Base-by-base conservation (phyloP, 768 basidiomycete species). In the Favolaschia claudopus region DNA sequence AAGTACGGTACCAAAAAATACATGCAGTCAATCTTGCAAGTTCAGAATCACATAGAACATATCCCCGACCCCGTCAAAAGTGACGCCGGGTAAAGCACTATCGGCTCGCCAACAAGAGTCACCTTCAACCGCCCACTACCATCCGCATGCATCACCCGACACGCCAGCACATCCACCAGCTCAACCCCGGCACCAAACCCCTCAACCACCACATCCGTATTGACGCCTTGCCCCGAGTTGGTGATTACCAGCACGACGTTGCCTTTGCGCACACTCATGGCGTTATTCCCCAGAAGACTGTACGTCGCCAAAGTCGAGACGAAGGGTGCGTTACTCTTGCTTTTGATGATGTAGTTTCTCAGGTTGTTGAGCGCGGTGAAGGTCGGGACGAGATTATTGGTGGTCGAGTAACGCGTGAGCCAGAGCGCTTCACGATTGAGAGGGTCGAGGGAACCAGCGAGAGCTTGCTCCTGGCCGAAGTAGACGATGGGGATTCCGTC, bases 401-500 rank as follows among this genome's bases (percentile, higher is more conserved):
- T 72, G 19, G 73, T 70, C 2, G 28, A 1, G 66, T 84, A 86
- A 31, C 76, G 74, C 1, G 82, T 77, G 8, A 78, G 74, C 85
- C 85, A 86, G 19, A 85, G 73, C 2, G 85, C 79, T 57, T 82
- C 85, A 46, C 85, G 83, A 67, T 86, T 86, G 64, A 79, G 75
- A 37, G 85, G 85, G 60, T 86, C 84, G 2, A 65, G 70, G 54
- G 68, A 72, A 33, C 85, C 85, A 48, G 69, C 65, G 67, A 84
- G 77, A 31, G 74, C 69, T 67, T 85, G 86, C 66, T 87, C 85
- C 62, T 85, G 84, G 12, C 85, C 85, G 55, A 85, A 85, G 66
- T 87, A 87, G 15, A 85, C 74, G 45, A 86, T 81, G 3, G 86
- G 85, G 58, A 85, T 83, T n/a, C 85, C 85, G 47, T 86, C 86